Base-by-base conservation (phyloP, 257 asterid genomes). In the Verbena officinalis region DNA sequence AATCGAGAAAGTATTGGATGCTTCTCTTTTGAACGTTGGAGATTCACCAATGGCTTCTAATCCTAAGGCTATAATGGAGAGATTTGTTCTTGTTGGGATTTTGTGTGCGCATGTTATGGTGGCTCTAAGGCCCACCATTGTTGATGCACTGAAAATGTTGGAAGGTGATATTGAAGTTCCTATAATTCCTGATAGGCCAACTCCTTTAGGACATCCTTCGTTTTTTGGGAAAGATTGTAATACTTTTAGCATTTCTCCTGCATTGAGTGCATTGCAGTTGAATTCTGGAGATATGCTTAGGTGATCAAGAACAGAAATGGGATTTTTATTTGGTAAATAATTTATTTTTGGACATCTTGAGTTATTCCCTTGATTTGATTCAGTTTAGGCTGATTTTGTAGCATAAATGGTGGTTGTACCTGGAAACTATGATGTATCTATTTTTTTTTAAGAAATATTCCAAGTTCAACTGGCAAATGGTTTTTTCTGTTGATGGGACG, bases 61-160 rank as follows among this genome's bases (percentile, higher is more conserved):
- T 64, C 96, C 94, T 1, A 84, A 65, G 75, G 76, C 79, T 0
- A 70, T 88, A 38, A 88, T 88, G 96, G 91, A 81, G 82, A 84
- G 98, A 69, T 88, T 84, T 71, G 78, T 88, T 13, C 84, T 74
- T 1, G 95, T 91, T 55, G 98, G 96, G 30, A 78, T 91, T 53
- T 62, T 91, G 16, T 91, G 96, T 27, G 91, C 96, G n/a, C 96
- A 91, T 66, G 94, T 91, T 5, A 86, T 91, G 98, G 98, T 91
- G 75, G 94, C 98, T 9, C 15, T 91, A 15, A 74, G 98, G 88
- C 96, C 96, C 5, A 91, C 95, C 13, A 88, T 91, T 60, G 57
- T 65, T 44, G 96, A 91, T 13, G 98, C 96, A 1, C 15, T 91
- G 79, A 91, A 88, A 62, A 91, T 91, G 94, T 59, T 91, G 74